Conservation (phyloP, 805 yeast species). For the Lipomyces starkeyi region DNA sequence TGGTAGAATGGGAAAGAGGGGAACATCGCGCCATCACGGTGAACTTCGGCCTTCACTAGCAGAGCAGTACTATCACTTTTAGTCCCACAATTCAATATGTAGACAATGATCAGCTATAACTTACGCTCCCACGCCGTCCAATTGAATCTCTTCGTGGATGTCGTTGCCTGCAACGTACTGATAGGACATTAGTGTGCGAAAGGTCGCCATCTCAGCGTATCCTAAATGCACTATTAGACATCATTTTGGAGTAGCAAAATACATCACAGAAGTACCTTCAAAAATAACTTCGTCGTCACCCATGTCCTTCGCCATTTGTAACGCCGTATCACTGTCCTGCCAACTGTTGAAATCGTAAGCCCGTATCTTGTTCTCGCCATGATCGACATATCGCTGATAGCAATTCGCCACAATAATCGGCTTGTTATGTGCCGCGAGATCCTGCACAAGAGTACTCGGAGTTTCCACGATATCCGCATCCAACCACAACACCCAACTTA, state of each 20-base stretch:
- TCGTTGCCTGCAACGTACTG: constrained; percentile 71
- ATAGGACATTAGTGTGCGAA: constrained; percentile 92
- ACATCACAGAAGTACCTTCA: constrained; percentile 65
- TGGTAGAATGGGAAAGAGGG: constrained; percentile 98
- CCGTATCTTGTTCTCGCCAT: constrained; percentile 65
- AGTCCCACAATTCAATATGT: background rate
- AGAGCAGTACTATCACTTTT: constrained; percentile 71
- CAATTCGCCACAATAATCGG: constrained; percentile 93
- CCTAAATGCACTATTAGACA: constrained; percentile 15
- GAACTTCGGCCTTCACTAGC: constrained; percentile 95
- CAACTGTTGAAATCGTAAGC: constrained; percentile 97
- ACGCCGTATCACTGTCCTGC: constrained; percentile 74
- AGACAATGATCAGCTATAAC: background rate
- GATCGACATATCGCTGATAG: constrained; percentile 77
- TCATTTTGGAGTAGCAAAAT: background rate
- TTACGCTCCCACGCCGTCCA: constrained; percentile 91
- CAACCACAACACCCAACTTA: constrained; percentile 95
- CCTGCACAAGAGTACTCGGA: constrained; percentile 82
- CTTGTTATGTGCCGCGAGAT: constrained; percentile 80
- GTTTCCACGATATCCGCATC: constrained; percentile 95
- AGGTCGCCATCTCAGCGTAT: constrained; percentile 89
- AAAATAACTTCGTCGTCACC: constrained; percentile 89
- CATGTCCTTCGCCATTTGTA: constrained; percentile 72
- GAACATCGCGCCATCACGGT: constrained; percentile 99
- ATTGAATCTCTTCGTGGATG: constrained; percentile 68